Evolutionary conservation across 2,329 filamentous ascomycete species (phyloP).

Genomic region (Pseudogymnoascus sp.): DNA sequence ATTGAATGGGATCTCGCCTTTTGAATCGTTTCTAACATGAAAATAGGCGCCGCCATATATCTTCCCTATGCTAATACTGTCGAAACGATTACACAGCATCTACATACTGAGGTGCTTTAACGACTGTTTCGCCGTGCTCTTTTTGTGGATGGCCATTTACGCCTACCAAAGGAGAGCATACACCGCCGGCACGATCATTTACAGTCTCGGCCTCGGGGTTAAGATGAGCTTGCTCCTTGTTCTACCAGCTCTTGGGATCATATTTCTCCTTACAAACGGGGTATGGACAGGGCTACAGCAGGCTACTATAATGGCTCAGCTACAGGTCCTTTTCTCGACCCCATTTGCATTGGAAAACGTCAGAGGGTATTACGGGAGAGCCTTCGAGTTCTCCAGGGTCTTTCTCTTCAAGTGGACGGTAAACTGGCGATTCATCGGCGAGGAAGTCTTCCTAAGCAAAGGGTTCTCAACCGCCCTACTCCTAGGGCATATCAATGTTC

Average conservation of each 20-base stretch:
- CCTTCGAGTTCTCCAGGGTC: conserved; percentile 84
- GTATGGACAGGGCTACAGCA: conserved; percentile 58
- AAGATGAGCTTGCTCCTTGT: conserved; percentile 90
- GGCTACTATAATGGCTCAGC: conserved; percentile 63
- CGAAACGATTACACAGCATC: conserved; percentile 88
- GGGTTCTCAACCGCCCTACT: conserved; percentile 53
- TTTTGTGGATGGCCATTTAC: conserved; percentile 75
- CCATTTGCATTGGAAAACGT: conserved; percentile 65
- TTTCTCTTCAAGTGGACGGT: conserved; percentile 99
- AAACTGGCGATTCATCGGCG: conserved; percentile 94
- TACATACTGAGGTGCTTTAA: conserved; percentile 93
- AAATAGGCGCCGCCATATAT: conserved; percentile 73
- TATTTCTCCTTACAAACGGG: conserved; percentile 69
- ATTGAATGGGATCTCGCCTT: conserved; percentile 10
- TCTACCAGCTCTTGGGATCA: conserved; percentile 70
- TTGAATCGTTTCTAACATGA: background rate
- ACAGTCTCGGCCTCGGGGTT: conserved; percentile 74
- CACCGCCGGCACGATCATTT: conserved; percentile 65
- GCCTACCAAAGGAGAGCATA: conserved; percentile 68
- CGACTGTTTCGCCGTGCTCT: conserved; percentile 80
- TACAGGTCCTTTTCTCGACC: conserved; percentile 61
- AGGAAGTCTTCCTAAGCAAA: conserved; percentile 68
- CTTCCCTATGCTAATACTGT: conserved; percentile 76
- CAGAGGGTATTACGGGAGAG: conserved; percentile 66
- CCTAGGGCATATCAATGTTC: conserved; percentile 45